phyloP scores from a whole-genome alignment of 148 eudicot genomes.

The Persicaria tinctoria region DNA sequence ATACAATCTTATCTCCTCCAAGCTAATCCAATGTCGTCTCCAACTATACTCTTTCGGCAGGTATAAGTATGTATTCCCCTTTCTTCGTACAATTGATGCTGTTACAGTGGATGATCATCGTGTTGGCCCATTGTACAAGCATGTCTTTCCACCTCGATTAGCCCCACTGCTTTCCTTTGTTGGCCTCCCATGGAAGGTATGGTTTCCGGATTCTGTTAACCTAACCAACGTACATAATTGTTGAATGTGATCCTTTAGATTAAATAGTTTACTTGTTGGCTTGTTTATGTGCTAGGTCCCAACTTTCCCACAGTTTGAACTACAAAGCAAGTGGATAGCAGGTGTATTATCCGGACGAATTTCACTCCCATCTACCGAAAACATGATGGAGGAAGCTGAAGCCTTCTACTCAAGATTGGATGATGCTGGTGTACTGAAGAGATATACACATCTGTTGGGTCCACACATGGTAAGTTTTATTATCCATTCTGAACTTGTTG shows the following conservation, averaged over 20 bases:
- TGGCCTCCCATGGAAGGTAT: slow-evolving; percentile 22
- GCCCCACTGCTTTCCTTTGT: slow-evolving; percentile 31
- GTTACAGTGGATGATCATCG: slow-evolving; percentile 34
- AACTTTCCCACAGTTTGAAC: slow-evolving; percentile 70
- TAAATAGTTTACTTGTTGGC: background rate
- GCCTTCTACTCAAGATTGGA: slow-evolving; percentile 52
- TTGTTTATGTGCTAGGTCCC: slow-evolving; percentile 34
- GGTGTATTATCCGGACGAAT: slow-evolving; percentile 62
- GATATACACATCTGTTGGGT: slow-evolving; percentile 63
- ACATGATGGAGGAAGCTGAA: slow-evolving; percentile 70
- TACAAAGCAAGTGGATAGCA: slow-evolving; percentile 92
- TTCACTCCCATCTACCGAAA: slow-evolving; percentile 49
- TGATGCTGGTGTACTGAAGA: slow-evolving; percentile 57
- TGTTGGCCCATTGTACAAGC: slow-evolving; percentile 45
- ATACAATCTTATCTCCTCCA: background rate
- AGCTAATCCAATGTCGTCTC: background rate
- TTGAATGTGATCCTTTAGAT: background rate
- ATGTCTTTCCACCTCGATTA: slow-evolving; percentile 35
- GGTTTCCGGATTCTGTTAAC: slow-evolving; percentile 8
- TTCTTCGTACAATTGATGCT: slow-evolving; percentile 28
- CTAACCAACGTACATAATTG: background rate
- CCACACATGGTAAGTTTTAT: slow-evolving; percentile 35
- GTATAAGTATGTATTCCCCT: slow-evolving; percentile 28
- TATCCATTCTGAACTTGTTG: background rate
- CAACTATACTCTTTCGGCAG: slow-evolving; percentile 12